Percentiles rank a stretch among this genome's conserved stretches.
Evolutionary conservation across 1,284 basidiomycete species (phyloP).

Genomic region (Singerocomus inundabilis): DNA sequence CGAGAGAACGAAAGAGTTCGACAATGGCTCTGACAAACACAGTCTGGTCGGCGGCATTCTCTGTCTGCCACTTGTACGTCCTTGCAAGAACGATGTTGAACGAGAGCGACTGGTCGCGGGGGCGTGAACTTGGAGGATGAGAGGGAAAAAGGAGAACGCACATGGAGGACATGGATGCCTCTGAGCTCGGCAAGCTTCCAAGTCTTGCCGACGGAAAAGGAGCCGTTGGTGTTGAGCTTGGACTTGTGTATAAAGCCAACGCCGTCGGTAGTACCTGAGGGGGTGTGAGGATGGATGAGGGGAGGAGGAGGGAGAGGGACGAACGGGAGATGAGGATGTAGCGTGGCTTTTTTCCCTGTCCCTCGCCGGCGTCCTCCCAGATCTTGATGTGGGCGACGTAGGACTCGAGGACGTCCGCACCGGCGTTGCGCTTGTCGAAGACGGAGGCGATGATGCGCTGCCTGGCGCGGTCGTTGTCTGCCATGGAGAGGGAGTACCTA

Average conservation of each 20-base stretch:
- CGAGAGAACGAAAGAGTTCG: conserved; percentile 65
- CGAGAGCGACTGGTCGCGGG: conserved; percentile 47
- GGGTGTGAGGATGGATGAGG: conserved; percentile 15
- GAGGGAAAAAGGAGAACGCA: conserved; percentile 31
- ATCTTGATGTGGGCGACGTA: conserved; percentile 89
- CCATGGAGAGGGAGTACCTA: conserved; percentile 39
- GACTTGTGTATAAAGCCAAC: conserved; percentile 89
- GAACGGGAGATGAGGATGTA: conserved; percentile 86
- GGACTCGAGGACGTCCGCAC: conserved; percentile 65
- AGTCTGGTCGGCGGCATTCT: conserved; percentile 67
- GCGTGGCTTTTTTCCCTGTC: conserved; percentile 72
- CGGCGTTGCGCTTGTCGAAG: conserved; percentile 69
- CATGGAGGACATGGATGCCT: conserved; percentile 73
- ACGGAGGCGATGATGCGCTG: conserved; percentile 81
- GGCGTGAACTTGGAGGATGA: conserved; percentile 6
- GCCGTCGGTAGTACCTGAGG: conserved; percentile 60
- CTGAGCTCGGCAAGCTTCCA: conserved; percentile 87
- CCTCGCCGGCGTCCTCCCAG: conserved; percentile 77
- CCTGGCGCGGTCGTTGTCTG: conserved; percentile 51
- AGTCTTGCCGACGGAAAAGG: conserved; percentile 97
- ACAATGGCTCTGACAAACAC: conserved; percentile 70
- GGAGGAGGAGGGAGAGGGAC: conserved; percentile 35
- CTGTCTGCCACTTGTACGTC: conserved; percentile 86
- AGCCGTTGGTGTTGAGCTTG: conserved; percentile 91
- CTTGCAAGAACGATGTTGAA: conserved; percentile 84